Evolutionary conservation across 1,139 yeast species (phyloP).

Genomic region (Saccharomyces hybrid): DNA sequence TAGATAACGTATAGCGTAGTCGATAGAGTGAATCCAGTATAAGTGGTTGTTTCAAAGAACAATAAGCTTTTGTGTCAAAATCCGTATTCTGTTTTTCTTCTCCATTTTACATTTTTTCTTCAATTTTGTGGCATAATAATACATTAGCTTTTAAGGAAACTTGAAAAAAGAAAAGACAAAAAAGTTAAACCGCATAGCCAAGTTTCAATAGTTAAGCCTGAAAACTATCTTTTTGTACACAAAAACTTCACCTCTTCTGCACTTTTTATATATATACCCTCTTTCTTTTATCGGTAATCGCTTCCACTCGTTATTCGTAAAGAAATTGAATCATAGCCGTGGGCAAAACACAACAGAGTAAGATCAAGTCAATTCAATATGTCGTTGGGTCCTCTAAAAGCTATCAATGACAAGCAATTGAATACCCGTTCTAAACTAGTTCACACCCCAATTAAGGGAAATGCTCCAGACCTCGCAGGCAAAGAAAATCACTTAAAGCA

Average conservation of each 20-base stretch:
- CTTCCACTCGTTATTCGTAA: background rate
- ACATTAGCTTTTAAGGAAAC: background rate
- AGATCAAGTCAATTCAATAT: conserved; percentile 7
- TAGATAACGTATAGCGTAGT: background rate
- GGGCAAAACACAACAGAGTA: background rate
- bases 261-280: background rate
- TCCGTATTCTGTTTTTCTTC: background rate
- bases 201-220: background rate
- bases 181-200: background rate
- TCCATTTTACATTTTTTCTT: background rate
- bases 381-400: conserved; percentile 30
- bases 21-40: background rate
- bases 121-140: background rate
- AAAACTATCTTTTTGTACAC: background rate
- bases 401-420: conserved; percentile 30
- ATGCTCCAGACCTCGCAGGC: conserved; percentile 7
- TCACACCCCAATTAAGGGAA: conserved; percentile 20
- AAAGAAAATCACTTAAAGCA: conserved; percentile 11
- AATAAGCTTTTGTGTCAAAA: background rate
- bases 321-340: background rate
- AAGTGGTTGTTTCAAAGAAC: background rate
- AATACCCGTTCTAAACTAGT: conserved; percentile 23
- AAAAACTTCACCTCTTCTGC: background rate
- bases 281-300: background rate
- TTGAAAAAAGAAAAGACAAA: background rate